Evolutionary conservation across 495 filamentous ascomycete genomes (phyloP).

Genomic region (Tirmania nivea): DNA sequence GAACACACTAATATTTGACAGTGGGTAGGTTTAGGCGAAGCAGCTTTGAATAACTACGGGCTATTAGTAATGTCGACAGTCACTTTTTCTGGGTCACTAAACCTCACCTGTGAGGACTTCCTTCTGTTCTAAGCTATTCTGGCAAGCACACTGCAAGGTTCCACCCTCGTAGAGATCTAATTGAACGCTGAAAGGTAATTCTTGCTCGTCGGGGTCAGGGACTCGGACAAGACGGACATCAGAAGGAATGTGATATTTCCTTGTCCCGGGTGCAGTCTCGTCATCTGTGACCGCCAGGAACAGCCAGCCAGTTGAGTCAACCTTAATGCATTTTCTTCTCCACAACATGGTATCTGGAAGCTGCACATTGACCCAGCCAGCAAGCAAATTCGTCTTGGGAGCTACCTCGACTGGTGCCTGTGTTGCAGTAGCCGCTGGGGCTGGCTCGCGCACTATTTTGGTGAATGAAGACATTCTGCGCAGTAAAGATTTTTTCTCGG

Average conservation of each 20-base stretch:
- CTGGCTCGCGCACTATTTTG: neutral
- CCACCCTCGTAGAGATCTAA: constrained; percentile 15
- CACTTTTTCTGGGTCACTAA: neutral
- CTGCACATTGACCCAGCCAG: constrained; percentile 19
- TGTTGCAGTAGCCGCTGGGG: neutral
- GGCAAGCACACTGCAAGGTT: constrained; percentile 18
- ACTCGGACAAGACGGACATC: constrained; percentile 14
- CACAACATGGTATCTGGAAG: constrained; percentile 20
- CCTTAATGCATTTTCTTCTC: constrained; percentile 19
- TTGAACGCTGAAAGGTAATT: constrained; percentile 18
- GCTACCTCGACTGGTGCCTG: constrained; percentile 2
- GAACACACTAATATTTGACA: too few species aligned
- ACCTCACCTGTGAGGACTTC: constrained; percentile 12
- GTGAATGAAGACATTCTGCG: neutral
- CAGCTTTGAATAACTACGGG: too few species aligned
- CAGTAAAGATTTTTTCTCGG: neutral
- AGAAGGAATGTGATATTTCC: constrained; percentile 14
- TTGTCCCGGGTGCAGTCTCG: constrained; percentile 16
- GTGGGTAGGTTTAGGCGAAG: too few species aligned
- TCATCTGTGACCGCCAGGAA: constrained; percentile 18
- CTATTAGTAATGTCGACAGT: too few species aligned
- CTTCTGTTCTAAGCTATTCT: constrained; percentile 17
- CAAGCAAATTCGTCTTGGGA: constrained; percentile 12
- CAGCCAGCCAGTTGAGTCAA: constrained; percentile 16
- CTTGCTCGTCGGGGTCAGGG: constrained; percentile 20